phyloP scores from a whole-genome alignment of 345 rosid species.

The Physaria fendleri region DNA sequence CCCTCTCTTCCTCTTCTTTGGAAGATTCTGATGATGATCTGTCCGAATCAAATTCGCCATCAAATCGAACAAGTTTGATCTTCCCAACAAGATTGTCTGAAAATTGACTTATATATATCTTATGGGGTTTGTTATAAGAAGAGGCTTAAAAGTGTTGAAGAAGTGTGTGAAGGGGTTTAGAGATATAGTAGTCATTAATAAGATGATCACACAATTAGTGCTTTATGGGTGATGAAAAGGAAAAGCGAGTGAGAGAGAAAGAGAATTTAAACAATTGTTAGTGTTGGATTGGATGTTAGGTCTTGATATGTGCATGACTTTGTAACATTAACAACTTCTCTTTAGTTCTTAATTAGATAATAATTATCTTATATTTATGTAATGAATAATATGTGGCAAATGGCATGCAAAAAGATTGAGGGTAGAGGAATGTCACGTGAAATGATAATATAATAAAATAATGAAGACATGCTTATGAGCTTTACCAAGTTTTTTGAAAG shows the following conservation, averaged over 20 bases:
- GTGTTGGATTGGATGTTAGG: constrained; percentile 29
- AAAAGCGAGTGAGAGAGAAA: constrained; percentile 33
- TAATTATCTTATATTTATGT: too few species aligned
- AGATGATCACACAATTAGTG: constrained; percentile 34
- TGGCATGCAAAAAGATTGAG: too few species aligned
- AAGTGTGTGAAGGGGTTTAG: constrained; percentile 32
- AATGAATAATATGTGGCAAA: too few species aligned
- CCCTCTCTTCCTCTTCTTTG: constrained; percentile 74
- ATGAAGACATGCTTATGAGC: too few species aligned
- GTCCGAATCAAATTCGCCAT: constrained; percentile 25
- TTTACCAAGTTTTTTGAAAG: too few species aligned
- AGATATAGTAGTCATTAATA: constrained; percentile 35
- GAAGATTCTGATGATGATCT: constrained; percentile 18
- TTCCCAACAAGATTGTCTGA: not conserved
- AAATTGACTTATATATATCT: not conserved
- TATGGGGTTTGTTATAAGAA: constrained; percentile 21
- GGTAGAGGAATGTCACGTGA: too few species aligned
- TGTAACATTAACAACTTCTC: constrained; percentile 5
- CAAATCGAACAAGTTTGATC: constrained; percentile 5
- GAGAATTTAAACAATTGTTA: constrained; percentile 25
- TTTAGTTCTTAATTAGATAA: too few species aligned
- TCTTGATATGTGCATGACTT: constrained; percentile 31
- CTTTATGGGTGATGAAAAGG: constrained; percentile 18
- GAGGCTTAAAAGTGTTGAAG: constrained; percentile 21
- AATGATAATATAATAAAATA: too few species aligned